phyloP scores from a whole-genome alignment of 2,329 filamentous ascomycete species.

The Botrytis paeoniae region DNA sequence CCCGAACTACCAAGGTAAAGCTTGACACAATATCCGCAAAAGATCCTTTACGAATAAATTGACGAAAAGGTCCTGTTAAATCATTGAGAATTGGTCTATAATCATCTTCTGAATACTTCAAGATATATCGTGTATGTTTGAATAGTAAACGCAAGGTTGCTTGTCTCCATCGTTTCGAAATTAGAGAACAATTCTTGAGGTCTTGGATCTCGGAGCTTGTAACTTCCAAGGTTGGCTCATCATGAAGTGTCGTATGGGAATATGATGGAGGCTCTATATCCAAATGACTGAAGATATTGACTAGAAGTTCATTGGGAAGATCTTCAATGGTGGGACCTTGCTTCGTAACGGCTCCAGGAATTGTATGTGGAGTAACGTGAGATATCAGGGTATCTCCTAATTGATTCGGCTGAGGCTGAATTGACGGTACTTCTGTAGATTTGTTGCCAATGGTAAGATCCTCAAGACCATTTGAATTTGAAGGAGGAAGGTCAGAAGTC shows the following conservation, averaged over 20 bases:
- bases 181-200: conserved; percentile 56
- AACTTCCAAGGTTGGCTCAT: conserved; percentile 48
- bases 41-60: conserved; percentile 39
- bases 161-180: conserved; percentile 52
- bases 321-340: conserved; percentile 22
- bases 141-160: conserved; percentile 56
- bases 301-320: conserved; percentile 61
- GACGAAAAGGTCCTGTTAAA: conserved; percentile 33
- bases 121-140: conserved; percentile 47
- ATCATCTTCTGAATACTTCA: conserved; percentile 26
- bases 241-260: conserved; percentile 42
- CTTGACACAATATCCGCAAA: conserved; percentile 45
- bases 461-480: not conserved
- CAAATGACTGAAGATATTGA: conserved; percentile 55
- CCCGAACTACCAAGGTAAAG: conserved; percentile 45
- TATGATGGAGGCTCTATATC: conserved; percentile 49
- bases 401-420: not conserved
- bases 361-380: not conserved
- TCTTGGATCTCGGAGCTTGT: conserved; percentile 39
- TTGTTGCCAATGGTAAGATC: not conserved
- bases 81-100: conserved; percentile 21
- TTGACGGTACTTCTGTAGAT: not conserved
- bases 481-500: not conserved
- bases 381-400: not conserved
- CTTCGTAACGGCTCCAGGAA: not conserved